Conservation (phyloP, 768 basidiomycete genomes). For the Roridomyces roridus region DNA sequence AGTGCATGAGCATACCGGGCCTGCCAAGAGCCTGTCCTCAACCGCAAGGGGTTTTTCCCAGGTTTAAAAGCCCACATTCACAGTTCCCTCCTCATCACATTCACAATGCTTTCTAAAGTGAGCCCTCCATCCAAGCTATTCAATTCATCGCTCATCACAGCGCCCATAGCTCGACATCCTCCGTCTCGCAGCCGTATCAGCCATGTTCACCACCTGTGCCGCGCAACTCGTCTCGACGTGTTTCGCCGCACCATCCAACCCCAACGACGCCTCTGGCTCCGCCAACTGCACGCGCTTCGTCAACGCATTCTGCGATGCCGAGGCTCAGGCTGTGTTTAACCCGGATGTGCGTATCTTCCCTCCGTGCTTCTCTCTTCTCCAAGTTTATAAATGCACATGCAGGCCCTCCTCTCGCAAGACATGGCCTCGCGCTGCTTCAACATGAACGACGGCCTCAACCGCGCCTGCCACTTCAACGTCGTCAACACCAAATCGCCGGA, state of each 20-base stretch:
- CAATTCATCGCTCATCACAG: no score
- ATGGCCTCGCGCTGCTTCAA: constrained; percentile 17
- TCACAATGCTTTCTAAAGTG: no score
- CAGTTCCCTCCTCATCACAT: no score
- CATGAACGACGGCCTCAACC: constrained; percentile 1
- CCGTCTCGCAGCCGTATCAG: constrained; percentile 4
- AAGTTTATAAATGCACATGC: constrained; percentile 5
- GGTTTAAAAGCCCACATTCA: no score
- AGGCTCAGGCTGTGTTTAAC: constrained; percentile 11
- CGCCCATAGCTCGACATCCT: no score
- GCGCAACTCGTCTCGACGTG: constrained; percentile 13
- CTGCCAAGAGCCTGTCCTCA: no score
- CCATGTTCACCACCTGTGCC: constrained; percentile 4
- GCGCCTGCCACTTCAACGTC: constrained; percentile 13
- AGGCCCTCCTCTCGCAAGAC: constrained; percentile 13
- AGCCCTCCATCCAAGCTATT: no score
- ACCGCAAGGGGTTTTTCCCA: no score
- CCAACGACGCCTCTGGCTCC: constrained; percentile 7
- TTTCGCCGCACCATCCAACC: constrained; percentile 11
- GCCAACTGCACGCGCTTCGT: constrained; percentile 14
- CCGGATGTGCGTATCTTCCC: background rate
- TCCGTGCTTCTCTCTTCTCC: background rate
- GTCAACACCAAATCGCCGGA: constrained; percentile 11
- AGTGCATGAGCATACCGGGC: no score
- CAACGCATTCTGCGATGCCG: constrained; percentile 15